Conservation (phyloP, 371 early-diverging fungal genomes). For the Mortierella sp. region DNA sequence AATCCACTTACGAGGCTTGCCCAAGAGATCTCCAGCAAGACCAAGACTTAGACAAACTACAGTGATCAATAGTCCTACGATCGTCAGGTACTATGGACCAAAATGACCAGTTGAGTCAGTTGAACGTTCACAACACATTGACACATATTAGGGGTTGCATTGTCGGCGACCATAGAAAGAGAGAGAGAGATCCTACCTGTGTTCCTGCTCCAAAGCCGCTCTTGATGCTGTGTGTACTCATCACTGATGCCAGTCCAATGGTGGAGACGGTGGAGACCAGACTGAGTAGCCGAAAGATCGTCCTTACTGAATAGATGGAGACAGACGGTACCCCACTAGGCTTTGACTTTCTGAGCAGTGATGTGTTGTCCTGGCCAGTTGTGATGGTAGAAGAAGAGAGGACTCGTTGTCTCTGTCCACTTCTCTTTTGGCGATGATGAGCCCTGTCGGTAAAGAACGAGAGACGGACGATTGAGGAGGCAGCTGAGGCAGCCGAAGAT, state of each 20-base stretch:
- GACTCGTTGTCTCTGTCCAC: not conserved
- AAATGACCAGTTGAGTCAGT: not conserved
- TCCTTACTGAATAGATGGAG: constrained; percentile 5
- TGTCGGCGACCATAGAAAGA: not conserved
- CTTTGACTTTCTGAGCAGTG: not conserved
- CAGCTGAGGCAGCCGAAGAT: constrained; percentile 2
- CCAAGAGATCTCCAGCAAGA: constrained; percentile 10
- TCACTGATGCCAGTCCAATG: constrained; percentile 1
- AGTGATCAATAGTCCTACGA: constrained; percentile 23
- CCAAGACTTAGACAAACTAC: constrained; percentile 18
- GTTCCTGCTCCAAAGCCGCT: constrained; percentile 28
- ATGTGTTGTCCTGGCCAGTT: not conserved
- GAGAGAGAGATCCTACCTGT: constrained; percentile 18
- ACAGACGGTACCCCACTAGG: not conserved
- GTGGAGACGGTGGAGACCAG: constrained; percentile 20
- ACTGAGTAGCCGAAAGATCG: constrained; percentile 10
- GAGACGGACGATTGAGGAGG: constrained; percentile 15
- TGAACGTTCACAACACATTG: not conserved
- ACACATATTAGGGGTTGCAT: not conserved
- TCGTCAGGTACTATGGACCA: constrained; percentile 28
- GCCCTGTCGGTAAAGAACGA: constrained; percentile 20
- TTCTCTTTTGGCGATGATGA: not conserved
- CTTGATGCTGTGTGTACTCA: constrained; percentile 9
- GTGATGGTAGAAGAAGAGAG: not conserved
- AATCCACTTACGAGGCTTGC: constrained; percentile 15